These are phyloP conservation scores for Candida parachauliodes DNA, from an alignment of 805 yeast genomes.

Conservation along the genomic window DNA sequence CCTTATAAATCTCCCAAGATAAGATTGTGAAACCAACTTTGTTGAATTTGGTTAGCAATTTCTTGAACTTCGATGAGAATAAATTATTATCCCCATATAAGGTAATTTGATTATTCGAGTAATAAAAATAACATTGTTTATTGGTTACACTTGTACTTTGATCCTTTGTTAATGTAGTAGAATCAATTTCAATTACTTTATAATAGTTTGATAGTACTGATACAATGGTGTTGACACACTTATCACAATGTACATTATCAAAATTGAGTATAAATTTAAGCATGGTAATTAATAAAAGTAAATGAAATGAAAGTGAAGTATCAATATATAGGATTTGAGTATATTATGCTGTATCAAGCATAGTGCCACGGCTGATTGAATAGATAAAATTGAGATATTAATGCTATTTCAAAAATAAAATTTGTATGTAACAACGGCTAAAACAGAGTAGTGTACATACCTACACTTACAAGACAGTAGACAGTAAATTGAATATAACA, in stretches of 20 bases:
- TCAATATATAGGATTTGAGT: background rate
- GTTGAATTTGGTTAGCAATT: constrained; percentile 23
- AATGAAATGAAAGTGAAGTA: background rate
- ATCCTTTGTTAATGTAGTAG: constrained; percentile 4
- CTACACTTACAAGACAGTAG: no score
- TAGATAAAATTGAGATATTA: constrained; percentile 3
- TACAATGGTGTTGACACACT: constrained; percentile 43
- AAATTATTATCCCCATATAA: constrained; percentile 17
- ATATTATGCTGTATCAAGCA: background rate
- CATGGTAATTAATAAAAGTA: constrained; percentile 4
- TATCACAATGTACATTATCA: constrained; percentile 53
- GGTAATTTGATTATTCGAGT: constrained; percentile 23
- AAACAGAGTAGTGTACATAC: no score
- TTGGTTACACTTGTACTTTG: background rate
- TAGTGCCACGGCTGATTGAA: no score
- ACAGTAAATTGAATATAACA: no score
- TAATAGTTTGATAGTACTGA: constrained; percentile 21
- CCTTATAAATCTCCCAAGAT: constrained; percentile 29
- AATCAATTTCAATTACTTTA: constrained; percentile 8
- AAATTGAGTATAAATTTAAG: constrained; percentile 20
- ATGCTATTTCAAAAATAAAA: no score
- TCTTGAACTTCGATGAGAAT: constrained; percentile 15
- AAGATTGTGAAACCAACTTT: constrained; percentile 35
- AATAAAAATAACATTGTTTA: constrained; percentile 4
- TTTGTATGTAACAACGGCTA: no score